Conservation (phyloP, 192 early-diverging fungal genomes). For the Ramicandelaber brevisporus region DNA sequence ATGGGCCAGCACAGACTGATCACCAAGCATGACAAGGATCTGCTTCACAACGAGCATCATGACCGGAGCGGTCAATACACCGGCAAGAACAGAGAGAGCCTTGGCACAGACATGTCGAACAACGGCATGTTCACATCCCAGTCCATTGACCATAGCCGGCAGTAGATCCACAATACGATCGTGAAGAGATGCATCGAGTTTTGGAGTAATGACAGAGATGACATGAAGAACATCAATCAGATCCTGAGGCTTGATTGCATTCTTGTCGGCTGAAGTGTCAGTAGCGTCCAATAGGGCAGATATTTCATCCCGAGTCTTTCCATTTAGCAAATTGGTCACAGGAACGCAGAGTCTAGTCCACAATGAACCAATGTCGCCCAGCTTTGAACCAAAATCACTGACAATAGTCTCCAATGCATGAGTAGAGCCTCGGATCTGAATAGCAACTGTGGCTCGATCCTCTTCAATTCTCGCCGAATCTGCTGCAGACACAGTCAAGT, state of each 20-base stretch:
- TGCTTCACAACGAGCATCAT: conserved; percentile 61
- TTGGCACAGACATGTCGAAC: conserved; percentile 56
- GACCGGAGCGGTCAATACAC: conserved; percentile 31
- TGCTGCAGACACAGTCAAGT: too few relatives aligned
- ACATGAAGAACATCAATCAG: conserved; percentile 56
- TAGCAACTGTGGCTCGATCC: too few relatives aligned
- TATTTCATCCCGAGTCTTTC: too few relatives aligned
- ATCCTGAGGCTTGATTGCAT: conserved; percentile 25
- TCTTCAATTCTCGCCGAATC: too few relatives aligned
- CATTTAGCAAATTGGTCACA: too few relatives aligned
- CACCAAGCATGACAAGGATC: conserved; percentile 52
- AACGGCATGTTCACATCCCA: conserved; percentile 38
- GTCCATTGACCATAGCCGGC: conserved; percentile 29
- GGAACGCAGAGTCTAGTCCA: too few relatives aligned
- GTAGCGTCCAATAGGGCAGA: not conserved
- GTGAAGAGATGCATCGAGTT: conserved; percentile 23
- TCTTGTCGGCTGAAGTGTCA: conserved; percentile 1
- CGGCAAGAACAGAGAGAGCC: conserved; percentile 44
- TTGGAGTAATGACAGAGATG: conserved; percentile 31
- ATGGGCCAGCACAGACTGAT: conserved; percentile 29
- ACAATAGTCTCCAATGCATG: too few relatives aligned
- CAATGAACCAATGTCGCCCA: too few relatives aligned
- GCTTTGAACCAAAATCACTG: too few relatives aligned
- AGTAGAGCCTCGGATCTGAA: too few relatives aligned
- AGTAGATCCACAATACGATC: conserved; percentile 22